Conservation (phyloP, 2,329 filamentous ascomycete genomes). For the Calycina marina region DNA sequence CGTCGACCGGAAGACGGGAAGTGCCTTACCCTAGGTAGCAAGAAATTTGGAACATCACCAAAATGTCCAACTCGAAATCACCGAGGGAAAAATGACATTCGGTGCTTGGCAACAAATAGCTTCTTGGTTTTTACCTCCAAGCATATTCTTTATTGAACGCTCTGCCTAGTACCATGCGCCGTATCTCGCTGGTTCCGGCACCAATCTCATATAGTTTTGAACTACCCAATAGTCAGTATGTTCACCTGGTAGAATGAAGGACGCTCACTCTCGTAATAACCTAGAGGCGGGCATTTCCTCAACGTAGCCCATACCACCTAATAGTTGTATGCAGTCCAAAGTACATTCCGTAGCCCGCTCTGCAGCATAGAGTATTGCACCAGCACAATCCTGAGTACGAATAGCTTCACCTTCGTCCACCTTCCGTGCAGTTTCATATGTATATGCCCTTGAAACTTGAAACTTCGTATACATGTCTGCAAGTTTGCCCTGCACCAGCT, state of each 20-base stretch:
- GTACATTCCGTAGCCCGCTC: conserved; percentile 80
- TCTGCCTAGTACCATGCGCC: conserved; percentile 79
- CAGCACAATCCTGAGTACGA: conserved; percentile 83
- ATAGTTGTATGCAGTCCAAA: conserved; percentile 77
- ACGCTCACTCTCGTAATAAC: conserved; percentile 47
- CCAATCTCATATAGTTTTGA: conserved; percentile 88
- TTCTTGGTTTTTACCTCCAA: not conserved
- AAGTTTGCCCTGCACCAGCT: conserved; percentile 82
- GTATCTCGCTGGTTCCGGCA: conserved; percentile 85
- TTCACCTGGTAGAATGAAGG: not conserved
- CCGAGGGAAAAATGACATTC: too few relatives aligned
- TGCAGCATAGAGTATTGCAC: conserved; percentile 83
- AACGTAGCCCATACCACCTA: conserved; percentile 91
- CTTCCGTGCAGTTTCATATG: conserved; percentile 63
- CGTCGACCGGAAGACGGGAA: too few relatives aligned
- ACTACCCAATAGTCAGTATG: conserved; percentile 23
- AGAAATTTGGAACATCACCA: too few relatives aligned
- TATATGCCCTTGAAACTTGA: conserved; percentile 72
- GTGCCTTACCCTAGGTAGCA: too few relatives aligned
- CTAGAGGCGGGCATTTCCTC: conserved; percentile 89
- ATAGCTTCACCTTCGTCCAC: conserved; percentile 66
- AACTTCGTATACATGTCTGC: conserved; percentile 97
- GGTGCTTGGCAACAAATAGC: too few relatives aligned
- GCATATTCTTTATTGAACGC: conserved; percentile 22
- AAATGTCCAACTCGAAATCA: too few relatives aligned